A percentile compares a stretch with the other conserved stretches of the same genome.
These are phyloP conservation scores for Notholithocarpus densiflorus DNA, from an alignment of 306 rosid species.

Conservation along the genomic window DNA sequence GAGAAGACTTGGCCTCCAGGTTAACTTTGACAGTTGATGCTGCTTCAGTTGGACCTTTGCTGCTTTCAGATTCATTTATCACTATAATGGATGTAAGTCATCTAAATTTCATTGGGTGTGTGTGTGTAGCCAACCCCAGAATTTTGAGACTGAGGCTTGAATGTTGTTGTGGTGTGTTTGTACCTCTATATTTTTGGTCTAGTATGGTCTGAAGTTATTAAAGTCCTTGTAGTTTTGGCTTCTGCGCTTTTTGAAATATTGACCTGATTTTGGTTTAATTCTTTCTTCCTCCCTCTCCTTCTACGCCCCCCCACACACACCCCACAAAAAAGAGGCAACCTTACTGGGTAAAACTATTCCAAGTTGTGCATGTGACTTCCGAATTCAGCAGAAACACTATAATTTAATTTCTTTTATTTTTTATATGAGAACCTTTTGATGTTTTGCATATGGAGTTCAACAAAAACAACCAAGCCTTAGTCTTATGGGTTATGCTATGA, in stretches of 20 bases:
- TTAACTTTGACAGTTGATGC: conserved; percentile 83
- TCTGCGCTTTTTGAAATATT: neutral
- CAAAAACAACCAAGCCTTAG: too few relatives aligned
- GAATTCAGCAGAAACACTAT: neutral
- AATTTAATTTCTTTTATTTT: neutral
- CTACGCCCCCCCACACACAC: too few relatives aligned
- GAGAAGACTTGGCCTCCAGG: conserved; percentile 93
- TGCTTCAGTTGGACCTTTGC: conserved; percentile 82
- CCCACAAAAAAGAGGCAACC: too few relatives aligned
- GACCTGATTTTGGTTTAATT: neutral
- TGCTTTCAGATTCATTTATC: conserved; percentile 78
- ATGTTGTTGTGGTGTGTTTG: too few relatives aligned
- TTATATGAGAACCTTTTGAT: neutral
- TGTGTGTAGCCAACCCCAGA: neutral
- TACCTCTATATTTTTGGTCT: neutral
- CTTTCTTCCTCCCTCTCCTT: neutral
- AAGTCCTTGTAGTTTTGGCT: neutral
- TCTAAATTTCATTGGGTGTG: conserved; percentile 22
- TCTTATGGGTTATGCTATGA: too few relatives aligned
- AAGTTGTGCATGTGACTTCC: conserved; percentile 6
- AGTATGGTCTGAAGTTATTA: conserved; percentile 1
- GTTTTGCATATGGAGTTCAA: neutral
- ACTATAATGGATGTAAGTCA: conserved; percentile 94
- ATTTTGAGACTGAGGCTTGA: too few relatives aligned
- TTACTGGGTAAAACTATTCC: neutral